Percentiles rank a stretch among this genome's conserved stretches.
These are phyloP conservation scores for Solanum hybrid DNA, from an alignment of 305 asterid genomes.

Conservation along the genomic window DNA sequence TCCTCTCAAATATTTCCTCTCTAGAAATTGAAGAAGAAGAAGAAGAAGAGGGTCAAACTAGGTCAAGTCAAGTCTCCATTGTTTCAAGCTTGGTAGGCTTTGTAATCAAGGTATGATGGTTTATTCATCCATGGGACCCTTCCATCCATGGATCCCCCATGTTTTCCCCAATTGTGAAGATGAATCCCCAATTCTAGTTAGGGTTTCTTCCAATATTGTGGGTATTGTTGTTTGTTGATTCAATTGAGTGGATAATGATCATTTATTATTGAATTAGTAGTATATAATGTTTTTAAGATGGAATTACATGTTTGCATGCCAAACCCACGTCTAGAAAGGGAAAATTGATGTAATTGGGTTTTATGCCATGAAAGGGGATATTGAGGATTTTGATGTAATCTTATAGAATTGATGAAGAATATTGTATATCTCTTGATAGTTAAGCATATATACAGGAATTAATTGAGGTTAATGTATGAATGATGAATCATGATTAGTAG, in stretches of 20 bases:
- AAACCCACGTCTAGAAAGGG: background rate
- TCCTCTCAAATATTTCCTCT: no score
- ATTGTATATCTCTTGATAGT: background rate
- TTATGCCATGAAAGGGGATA: background rate
- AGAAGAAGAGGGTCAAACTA: no score
- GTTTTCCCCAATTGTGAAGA: background rate
- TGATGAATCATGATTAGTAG: background rate
- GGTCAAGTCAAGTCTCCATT: background rate
- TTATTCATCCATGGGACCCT: background rate
- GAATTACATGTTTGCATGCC: background rate
- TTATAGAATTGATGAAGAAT: background rate
- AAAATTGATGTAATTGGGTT: background rate
- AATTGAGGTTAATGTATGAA: background rate
- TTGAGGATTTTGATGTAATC: background rate
- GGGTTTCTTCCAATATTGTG: background rate
- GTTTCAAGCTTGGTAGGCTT: background rate
- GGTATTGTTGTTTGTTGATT: background rate
- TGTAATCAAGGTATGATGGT: background rate
- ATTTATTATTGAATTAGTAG: no score
- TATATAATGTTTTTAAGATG: no score
- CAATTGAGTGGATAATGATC: background rate
- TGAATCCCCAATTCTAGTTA: background rate
- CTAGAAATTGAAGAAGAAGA: no score
- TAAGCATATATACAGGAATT: background rate
- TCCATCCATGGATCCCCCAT: background rate